Conservation (phyloP, 192 early-diverging fungal genomes). For the Linnemannia zychae region DNA sequence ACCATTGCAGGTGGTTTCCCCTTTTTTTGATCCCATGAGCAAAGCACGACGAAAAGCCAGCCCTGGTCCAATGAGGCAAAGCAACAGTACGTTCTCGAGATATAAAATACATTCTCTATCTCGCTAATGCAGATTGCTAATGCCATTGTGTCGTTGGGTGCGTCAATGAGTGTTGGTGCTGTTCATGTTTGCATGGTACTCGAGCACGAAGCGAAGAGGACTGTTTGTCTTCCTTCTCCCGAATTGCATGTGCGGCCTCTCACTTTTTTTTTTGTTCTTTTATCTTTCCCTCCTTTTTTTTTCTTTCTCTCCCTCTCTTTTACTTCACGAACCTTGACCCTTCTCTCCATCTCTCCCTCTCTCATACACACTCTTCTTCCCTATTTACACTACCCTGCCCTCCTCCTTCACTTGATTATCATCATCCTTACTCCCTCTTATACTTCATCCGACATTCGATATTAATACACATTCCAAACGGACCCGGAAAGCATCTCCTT, state of each 20-base stretch:
- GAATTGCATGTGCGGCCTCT: not conserved
- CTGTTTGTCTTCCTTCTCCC: not conserved
- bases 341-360: not conserved
- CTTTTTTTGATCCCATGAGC: constrained; percentile 40
- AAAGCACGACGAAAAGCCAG: not conserved
- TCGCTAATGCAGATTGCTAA: constrained; percentile 2
- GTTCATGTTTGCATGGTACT: not conserved
- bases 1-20: constrained; percentile 12
- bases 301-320: not conserved
- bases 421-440: not conserved
- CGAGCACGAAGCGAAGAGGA: not conserved
- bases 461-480: constrained; percentile 21
- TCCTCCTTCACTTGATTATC: not conserved
- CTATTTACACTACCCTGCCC: not conserved
- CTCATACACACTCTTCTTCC: not conserved
- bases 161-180: not conserved
- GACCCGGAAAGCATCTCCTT: not conserved
- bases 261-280: not conserved
- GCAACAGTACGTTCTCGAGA: not conserved
- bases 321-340: constrained; percentile 14
- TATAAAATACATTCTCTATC: not conserved
- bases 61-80: not conserved
- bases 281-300: not conserved
- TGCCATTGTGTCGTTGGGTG: not conserved
- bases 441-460: not conserved